Base-by-base conservation (phyloP, 192 early-diverging fungal genomes). In the Mortierella alpina region DNA sequence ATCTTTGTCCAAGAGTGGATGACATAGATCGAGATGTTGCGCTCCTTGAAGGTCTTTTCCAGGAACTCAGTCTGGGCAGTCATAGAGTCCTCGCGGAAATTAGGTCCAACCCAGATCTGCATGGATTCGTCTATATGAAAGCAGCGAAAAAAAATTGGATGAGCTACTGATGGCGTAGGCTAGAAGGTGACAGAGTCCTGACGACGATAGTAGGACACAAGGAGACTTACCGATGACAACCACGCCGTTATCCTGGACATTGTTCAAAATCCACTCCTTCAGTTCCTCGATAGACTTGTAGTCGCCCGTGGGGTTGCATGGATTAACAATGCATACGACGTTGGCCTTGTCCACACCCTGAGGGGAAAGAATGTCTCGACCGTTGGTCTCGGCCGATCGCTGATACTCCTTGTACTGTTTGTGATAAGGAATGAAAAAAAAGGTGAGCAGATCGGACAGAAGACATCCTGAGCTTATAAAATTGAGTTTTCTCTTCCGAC, bases 1-100 rank as follows among this genome's bases (percentile, higher is more conserved):
- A 96, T 87, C 80, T 96, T 96, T 51, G 95, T 96, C 95, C 95
- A 96, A 23, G 95, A 96, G 83, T 96, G 95, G 84, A 96, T 95
- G 18, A 96, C 84, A 82, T 92, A 95, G 58, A 96, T 88, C 7
- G 94, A 92, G 31, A 96, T 90, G 5, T 90, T 88, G 41, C 88
- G 87, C 40, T 84, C 84, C 63, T 79, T 68, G 80, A 88, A 93
- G 61, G 95, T 69, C 44, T 85, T 69, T 52, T 80, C 83, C 55
- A 91, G 59, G 74, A 90, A 96, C 40, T 89, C 86, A 65, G 89
- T 84, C 85, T 95, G 90, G 63, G 88, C 90, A 57, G 87, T 90
- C 72, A 96, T 85, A n/a, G 94, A 95, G 77, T 96, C 94, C 56
- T 87, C 59, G 48, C 92, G 93, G 87, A 93, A 96, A 54, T 91